Evolutionary conservation across 2,329 filamentous ascomycete genomes (phyloP), one percentile per base, ranked within the genome.

Genomic region (Diplocarpon rosae): DNA sequence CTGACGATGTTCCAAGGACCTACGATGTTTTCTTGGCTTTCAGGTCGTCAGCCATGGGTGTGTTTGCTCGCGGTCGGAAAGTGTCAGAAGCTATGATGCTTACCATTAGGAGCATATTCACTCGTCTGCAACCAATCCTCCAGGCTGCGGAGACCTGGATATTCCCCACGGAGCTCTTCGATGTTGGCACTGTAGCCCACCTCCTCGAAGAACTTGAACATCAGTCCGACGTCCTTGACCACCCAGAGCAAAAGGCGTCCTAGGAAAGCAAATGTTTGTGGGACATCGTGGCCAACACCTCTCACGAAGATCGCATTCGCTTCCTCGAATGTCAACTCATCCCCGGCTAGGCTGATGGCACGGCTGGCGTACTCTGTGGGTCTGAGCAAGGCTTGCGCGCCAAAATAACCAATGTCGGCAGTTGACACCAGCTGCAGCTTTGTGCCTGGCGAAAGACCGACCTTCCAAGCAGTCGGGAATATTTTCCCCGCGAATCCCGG

Each of bases 341-440:
- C 68, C 0, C 69, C 67, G 0, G 68, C 69, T 3, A 72, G 52
- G 10, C 63, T 64, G 8, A 71, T 56, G 8, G 65, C 63, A 20
- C 55, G 57, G 20, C 58, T 56, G 24, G 62, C 54, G 57, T 63
- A 72, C 13, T 54, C 45, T 11, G 62, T 56, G 0, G 65, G 63
- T 2, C 65, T 47, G 4, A 57, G 38, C 42, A 73, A 69, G 0
- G 66, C 67, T 51, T 67, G 59, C 14, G 64, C 66, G 5, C 63
- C 69, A 44, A 69, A 70, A 14, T 63, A 53, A 1, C 70, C 70
- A 45, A 73, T 69, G 43, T 72, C 69, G 7, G 48, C 56, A 1
- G 59, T 63, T 1, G 67, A 62, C 9, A 72, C 56, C 52, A 66
- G 62, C 45, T 71, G 68, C 39, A 69, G 47, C 6, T 58, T 54